phyloP scores from a whole-genome alignment of 129 eudicot genomes.

The Calendula officinalis region DNA sequence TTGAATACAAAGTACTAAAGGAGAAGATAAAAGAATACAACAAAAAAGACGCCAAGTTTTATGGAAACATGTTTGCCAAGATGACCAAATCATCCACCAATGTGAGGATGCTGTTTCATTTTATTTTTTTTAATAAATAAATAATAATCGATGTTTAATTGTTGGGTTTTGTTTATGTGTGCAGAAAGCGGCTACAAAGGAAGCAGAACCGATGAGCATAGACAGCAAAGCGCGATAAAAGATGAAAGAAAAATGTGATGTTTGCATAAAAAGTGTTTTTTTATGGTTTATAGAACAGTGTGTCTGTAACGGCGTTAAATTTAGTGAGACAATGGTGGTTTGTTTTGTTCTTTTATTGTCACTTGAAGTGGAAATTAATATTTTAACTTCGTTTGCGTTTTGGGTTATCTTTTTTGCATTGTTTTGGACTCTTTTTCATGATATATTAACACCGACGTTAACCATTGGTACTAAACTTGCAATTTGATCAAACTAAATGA shows the following conservation, averaged over 20 bases:
- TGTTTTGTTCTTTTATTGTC: background rate
- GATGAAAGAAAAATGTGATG: background rate
- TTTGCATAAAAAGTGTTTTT: background rate
- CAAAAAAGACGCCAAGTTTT: constrained; percentile 87
- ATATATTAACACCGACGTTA: too few relatives aligned
- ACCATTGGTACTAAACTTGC: too few relatives aligned
- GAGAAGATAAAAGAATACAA: constrained; percentile 83
- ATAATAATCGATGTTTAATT: background rate
- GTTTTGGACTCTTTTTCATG: too few relatives aligned
- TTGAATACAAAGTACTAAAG: constrained; percentile 70
- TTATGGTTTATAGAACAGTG: background rate
- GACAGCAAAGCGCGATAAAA: constrained; percentile 62
- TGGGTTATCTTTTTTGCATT: background rate
- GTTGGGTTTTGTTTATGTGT: constrained; percentile 1
- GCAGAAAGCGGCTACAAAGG: constrained; percentile 56
- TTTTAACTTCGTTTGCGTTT: background rate
- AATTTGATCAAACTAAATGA: background rate
- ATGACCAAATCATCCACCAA: constrained; percentile 45
- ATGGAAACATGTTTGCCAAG: constrained; percentile 92
- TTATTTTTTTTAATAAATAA: background rate
- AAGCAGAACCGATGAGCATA: constrained; percentile 64
- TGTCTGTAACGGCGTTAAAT: background rate
- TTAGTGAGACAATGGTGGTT: background rate
- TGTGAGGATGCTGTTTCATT: background rate
- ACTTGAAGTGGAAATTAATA: background rate